These are phyloP conservation scores for Dissophora globulifera DNA, from an alignment of 192 early-diverging fungal species.

Conservation along the genomic window DNA sequence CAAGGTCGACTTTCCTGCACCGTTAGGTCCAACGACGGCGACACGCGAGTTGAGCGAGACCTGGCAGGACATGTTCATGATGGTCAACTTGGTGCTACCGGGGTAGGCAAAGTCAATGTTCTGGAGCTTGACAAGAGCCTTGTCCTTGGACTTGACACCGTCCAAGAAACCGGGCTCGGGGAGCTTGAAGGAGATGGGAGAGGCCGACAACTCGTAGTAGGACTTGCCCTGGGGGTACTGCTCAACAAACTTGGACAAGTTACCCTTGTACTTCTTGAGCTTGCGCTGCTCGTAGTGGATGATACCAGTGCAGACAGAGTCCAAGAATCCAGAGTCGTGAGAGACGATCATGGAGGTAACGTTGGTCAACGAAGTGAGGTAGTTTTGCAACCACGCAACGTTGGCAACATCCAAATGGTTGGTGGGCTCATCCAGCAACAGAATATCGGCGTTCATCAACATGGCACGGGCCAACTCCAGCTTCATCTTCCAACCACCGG, in stretches of 20 bases:
- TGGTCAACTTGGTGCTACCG: slow-evolving; percentile 66
- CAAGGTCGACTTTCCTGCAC: slow-evolving; percentile 58
- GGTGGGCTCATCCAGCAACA: slow-evolving; percentile 87
- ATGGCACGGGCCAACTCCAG: slow-evolving; percentile 87
- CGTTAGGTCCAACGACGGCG: slow-evolving; percentile 76
- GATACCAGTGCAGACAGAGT: slow-evolving; percentile 82
- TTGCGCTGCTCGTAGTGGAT: slow-evolving; percentile 87
- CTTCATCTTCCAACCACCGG: slow-evolving; percentile 94
- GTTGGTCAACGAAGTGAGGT: slow-evolving; percentile 73
- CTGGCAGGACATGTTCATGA: slow-evolving; percentile 69
- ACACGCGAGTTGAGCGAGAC: slow-evolving; percentile 82
- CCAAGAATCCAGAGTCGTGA: slow-evolving; percentile 88
- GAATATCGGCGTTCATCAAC: slow-evolving; percentile 85
- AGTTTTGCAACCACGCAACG: slow-evolving; percentile 73
- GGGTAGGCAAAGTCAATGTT: slow-evolving; percentile 78
- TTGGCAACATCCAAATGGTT: slow-evolving; percentile 84
- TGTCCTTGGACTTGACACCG: slow-evolving; percentile 79
- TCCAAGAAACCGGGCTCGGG: slow-evolving; percentile 79
- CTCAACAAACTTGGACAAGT: slow-evolving; percentile 85
- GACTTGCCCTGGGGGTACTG: slow-evolving; percentile 74
- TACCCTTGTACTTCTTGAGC: slow-evolving; percentile 79
- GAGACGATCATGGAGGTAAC: slow-evolving; percentile 89
- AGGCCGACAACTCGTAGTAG: slow-evolving; percentile 78
- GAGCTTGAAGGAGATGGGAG: slow-evolving; percentile 73
- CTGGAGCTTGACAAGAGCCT: slow-evolving; percentile 82